Conservation (phyloP, 257 asterid species). For the Solanum raphanifolium region DNA sequence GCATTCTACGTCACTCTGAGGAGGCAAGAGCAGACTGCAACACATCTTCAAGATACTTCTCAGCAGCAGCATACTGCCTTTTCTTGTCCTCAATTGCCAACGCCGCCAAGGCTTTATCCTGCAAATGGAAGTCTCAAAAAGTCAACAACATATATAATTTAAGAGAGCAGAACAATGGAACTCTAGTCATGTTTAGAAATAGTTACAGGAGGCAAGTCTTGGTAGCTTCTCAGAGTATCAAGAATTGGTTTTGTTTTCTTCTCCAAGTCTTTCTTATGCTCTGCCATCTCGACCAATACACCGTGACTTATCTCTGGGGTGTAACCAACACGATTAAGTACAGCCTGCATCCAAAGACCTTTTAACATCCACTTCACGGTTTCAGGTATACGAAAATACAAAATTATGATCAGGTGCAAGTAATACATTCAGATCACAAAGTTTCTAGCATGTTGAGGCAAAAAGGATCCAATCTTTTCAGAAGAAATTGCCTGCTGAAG, state of each 20-base stretch:
- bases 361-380: not conserved
- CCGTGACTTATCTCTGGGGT: constrained; percentile 93
- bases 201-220: constrained; percentile 91
- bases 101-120: constrained; percentile 98
- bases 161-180: not conserved
- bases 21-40: constrained; percentile 96
- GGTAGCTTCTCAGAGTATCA: constrained; percentile 96
- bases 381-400: not conserved
- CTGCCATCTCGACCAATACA: constrained; percentile 95
- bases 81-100: constrained; percentile 94
- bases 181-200: not conserved
- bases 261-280: constrained; percentile 87
- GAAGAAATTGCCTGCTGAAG: not conserved
- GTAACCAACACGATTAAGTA: constrained; percentile 91
- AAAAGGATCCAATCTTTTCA: not conserved
- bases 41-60: constrained; percentile 93
- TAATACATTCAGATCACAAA: not conserved
- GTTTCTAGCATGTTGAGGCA: not conserved
- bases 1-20: constrained; percentile 25
- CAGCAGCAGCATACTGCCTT: constrained; percentile 89
- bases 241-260: constrained; percentile 89
- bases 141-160: not conserved
- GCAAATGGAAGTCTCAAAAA: not conserved
- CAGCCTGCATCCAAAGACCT: constrained; percentile 44
- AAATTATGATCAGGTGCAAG: not conserved